Base-by-base conservation (phyloP, 441 rosid species). In the Sinapis alba region DNA sequence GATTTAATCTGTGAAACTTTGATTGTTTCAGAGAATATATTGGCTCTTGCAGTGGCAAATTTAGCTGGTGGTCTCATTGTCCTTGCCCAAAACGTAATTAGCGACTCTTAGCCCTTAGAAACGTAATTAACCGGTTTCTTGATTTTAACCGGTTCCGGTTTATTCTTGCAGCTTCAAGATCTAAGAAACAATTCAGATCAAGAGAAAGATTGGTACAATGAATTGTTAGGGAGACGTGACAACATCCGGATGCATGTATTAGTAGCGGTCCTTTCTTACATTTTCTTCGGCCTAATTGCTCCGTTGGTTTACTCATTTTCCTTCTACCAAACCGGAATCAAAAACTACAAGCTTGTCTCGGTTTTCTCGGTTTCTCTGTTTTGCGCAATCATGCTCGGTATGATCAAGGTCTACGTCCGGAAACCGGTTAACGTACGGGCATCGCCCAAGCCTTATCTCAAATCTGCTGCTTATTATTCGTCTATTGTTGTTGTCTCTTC, bases 11-110 rank as follows among this genome's bases (percentile, higher is more conserved):
- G 19, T 18, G 10, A 62, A 41, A 3, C 4, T 38, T 16, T 13
- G 10, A 11, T 28, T 53, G 47, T 80, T 84, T 78, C 91, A 94
- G 99, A 82, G 87, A 89, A 88, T 77, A 79, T 87, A 21, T 80
- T 92, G 69, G 98, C 83, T 41, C 78, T 92, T 80, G 91, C 88
- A n/a, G 78, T 92, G 71, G 98, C 98, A 62, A 94, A 91, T 84
- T 69, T 92, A 80, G 74, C 90, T 3, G 92, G 96, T 30, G 98
- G 99, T 51, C 85, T 92, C 73, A 38, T 89, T 67, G 11, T 88
- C 60, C 81, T 90, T 8, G 81, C 50, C 38, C 89, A 88, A 72
- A 87, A 87, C 66, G 98, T 92, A 80, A 88, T 83, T 73, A 32
- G 64, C 21, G n/a, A 4, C 26, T 62, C n/a, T 3, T 10, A 12